Evolutionary conservation across 108 stramenopile species (phyloP).

Genomic region (Skeletonema tropicum): DNA sequence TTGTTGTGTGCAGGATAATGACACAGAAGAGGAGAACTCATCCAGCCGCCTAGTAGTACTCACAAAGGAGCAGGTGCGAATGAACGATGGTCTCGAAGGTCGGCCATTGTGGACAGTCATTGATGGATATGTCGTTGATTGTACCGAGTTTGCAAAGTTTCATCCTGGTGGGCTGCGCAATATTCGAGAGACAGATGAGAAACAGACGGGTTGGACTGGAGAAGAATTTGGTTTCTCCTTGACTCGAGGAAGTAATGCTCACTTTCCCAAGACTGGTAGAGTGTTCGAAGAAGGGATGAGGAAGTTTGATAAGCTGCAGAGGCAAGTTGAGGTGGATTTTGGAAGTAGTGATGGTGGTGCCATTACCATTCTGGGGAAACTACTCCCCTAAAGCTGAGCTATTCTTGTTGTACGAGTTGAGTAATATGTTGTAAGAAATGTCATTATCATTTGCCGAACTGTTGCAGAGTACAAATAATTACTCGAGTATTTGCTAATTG

Average conservation of each 20-base stretch:
- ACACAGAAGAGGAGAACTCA: not conserved
- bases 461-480: no score
- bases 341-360: not conserved
- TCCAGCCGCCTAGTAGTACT: not conserved
- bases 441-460: no score
- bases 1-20: not conserved
- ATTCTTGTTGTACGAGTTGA: not conserved
- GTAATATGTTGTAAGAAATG: no score
- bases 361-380: not conserved
- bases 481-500: no score
- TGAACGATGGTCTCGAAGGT: not conserved
- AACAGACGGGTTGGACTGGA: not conserved
- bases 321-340: not conserved
- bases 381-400: not conserved
- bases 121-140: slow-evolving; percentile 20
- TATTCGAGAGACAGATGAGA: not conserved
- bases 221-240: slow-evolving; percentile 15
- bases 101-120: slow-evolving; percentile 6
- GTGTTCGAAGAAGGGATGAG: not conserved
- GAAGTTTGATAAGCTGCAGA: slow-evolving; percentile 8
- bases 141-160: slow-evolving; percentile 15
- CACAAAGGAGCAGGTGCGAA: not conserved
- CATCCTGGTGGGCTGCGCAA: slow-evolving; percentile 17
- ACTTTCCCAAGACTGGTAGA: slow-evolving; percentile 11
- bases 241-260: slow-evolving; percentile 6